Evolutionary conservation across 305 asterid genomes (phyloP), one percentile per base, ranked within the genome.

Genomic region (Caryopteris hybrid): DNA sequence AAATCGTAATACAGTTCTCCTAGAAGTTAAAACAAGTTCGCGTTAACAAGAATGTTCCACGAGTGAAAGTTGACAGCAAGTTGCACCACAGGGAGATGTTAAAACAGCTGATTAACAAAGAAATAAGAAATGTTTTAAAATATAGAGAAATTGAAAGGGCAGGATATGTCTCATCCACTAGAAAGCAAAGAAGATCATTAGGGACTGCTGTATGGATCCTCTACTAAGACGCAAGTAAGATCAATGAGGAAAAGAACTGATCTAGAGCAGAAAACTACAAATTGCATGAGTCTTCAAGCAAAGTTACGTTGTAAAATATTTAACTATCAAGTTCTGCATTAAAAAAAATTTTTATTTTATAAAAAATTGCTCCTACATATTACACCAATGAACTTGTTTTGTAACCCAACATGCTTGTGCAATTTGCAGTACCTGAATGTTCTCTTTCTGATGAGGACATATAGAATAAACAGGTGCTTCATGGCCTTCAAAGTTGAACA

Each of bases 371-470:
- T 12, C 27, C 6, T 16, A 22, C 23, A 64, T 20, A 68, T 17
- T 3, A 57, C 23, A 66, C 27, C 17, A 66, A 10, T 23, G 25
- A 72, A 38, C 33, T 27, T 42, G 23, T 41, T 36, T 51, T 60
- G 23, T 20, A 36, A 66, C 13, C 36, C 10, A 60, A 74, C 46
- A 53, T 60, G 50, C 42, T 50, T 27, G 5, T 4, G 31, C 31
- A 46, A 41, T 61, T 53, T 42, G 70, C 22, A 46, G 53, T 83
- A 88, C 96, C 96, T 87, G 95, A 81, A 89, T 89, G 56, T 82
- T 89, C 80, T 89, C 96, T 73, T 89, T 89, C 82, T 83, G 87
- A 67, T 89, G 96, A 69, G 96, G 95, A 63, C 95, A 89, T 48
- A 89, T 73, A 54, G 96, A 89, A 75, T 87, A 89, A 70, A 89